phyloP scores from a whole-genome alignment of 2,329 filamentous ascomycete genomes.

The Chaetomiaceae sp. region DNA sequence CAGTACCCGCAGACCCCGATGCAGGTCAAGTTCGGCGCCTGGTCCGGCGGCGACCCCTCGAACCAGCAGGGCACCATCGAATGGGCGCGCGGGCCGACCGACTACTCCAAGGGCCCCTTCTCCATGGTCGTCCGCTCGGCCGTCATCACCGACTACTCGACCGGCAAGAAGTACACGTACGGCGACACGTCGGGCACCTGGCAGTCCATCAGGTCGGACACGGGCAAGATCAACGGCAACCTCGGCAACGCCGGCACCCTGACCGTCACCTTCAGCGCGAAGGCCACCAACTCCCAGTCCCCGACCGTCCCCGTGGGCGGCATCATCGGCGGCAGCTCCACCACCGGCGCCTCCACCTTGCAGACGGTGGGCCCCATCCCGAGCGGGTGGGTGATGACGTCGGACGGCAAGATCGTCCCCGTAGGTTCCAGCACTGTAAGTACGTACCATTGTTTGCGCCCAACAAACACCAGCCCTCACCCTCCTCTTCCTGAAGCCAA shows the following conservation, averaged over 20 bases:
- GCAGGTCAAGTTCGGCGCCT: constrained; percentile 87
- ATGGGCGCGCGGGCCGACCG: constrained; percentile 82
- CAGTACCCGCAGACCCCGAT: constrained; percentile 96
- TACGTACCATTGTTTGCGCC: constrained; percentile 16
- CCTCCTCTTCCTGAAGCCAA: background rate
- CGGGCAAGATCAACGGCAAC: constrained; percentile 69
- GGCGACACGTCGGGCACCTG: constrained; percentile 72
- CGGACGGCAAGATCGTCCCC: constrained; percentile 74
- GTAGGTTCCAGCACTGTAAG: constrained; percentile 46
- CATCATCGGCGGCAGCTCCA: constrained; percentile 57
- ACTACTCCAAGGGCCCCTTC: constrained; percentile 81
- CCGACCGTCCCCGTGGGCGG: constrained; percentile 68
- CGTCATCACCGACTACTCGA: constrained; percentile 85
- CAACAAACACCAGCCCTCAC: too few species aligned
- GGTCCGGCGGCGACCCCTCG: constrained; percentile 82
- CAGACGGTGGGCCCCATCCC: constrained; percentile 55
- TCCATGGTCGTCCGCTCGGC: constrained; percentile 77
- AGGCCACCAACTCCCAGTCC: constrained; percentile 57
- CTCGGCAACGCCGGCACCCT: constrained; percentile 50
- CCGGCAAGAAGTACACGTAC: constrained; percentile 80
- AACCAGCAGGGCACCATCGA: constrained; percentile 79
- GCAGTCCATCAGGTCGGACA: constrained; percentile 76
- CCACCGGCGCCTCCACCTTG: constrained; percentile 46
- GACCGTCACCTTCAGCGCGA: constrained; percentile 52
- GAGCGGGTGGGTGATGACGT: constrained; percentile 74